A percentile compares a stretch with the other conserved stretches of the same genome.
These are phyloP conservation scores for Triglochin maritima DNA, from an alignment of 106 monocot genomes.

Conservation along the genomic window DNA sequence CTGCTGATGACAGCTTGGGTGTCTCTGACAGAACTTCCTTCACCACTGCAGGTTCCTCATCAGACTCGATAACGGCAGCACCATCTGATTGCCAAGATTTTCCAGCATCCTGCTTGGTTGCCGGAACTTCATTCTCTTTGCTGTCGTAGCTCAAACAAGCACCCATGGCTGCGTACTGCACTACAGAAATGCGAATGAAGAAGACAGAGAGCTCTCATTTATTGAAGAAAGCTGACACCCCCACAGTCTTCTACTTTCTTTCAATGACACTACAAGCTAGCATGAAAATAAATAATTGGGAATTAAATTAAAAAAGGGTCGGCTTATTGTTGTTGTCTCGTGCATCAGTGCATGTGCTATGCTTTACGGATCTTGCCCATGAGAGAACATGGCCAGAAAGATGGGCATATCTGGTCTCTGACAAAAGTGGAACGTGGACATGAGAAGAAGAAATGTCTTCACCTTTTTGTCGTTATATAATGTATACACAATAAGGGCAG, in stretches of 20 bases:
- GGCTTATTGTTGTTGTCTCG: background rate
- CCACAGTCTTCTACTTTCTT: too few relatives aligned
- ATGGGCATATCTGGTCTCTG: background rate
- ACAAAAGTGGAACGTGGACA: background rate
- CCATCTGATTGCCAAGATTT: background rate
- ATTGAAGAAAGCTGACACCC: too few relatives aligned
- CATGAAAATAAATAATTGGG: too few relatives aligned
- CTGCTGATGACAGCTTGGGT: slow-evolving; percentile 8
- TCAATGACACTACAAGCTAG: background rate
- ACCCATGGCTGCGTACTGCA: slow-evolving; percentile 3
- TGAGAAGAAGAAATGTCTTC: background rate
- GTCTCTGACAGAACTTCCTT: slow-evolving; percentile 65
- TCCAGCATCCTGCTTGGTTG: too few relatives aligned
- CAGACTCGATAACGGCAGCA: background rate
- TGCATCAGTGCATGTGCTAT: background rate
- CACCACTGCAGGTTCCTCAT: slow-evolving; percentile 33
- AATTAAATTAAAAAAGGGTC: background rate
- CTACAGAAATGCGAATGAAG: background rate
- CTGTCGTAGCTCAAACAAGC: background rate
- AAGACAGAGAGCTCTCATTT: background rate
- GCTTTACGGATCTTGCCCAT: background rate
- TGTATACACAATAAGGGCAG: too few relatives aligned
- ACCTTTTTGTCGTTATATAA: background rate
- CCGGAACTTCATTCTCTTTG: background rate
- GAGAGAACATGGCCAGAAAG: background rate